A percentile compares a stretch with the other conserved stretches of the same genome.
phyloP scores from a whole-genome alignment of 75 land plant genomes.

The Picea glauca region DNA sequence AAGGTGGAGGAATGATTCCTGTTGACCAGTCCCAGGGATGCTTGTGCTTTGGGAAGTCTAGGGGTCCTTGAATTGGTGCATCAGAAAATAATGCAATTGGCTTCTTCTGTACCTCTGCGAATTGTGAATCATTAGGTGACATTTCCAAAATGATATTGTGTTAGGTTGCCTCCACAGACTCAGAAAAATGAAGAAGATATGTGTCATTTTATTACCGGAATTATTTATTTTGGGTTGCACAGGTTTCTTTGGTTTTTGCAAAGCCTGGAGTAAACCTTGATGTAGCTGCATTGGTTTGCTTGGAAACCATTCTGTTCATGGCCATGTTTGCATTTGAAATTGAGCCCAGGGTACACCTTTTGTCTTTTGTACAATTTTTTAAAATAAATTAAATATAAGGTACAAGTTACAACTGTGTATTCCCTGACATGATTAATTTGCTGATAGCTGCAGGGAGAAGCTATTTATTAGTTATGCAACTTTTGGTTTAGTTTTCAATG shows the following conservation, averaged over 20 bases:
- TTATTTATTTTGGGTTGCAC: background rate
- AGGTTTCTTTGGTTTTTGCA: background rate
- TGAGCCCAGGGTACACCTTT: background rate
- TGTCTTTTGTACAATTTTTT: background rate
- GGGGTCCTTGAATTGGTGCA: constrained; percentile 49
- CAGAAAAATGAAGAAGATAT: background rate
- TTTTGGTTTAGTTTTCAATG: background rate
- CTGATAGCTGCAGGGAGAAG: background rate
- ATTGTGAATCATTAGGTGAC: background rate
- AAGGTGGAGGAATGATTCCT: constrained; percentile 94
- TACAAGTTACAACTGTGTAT: background rate
- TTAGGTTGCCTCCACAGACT: background rate
- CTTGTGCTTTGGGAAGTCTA: constrained; percentile 55
- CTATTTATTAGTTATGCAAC: background rate
- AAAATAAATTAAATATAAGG: no score
- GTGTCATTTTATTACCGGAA: background rate
- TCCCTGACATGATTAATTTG: background rate
- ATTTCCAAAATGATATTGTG: constrained; percentile 4
- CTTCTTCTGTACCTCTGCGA: background rate
- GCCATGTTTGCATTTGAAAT: constrained; percentile 1
- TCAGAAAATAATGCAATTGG: background rate
- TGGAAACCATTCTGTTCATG: background rate
- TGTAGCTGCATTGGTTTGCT: constrained; percentile 2
- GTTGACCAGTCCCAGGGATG: constrained; percentile 61
- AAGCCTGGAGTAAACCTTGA: background rate